Base-by-base conservation (phyloP, 2,329 filamentous ascomycete species). In the Triangularia verruculosa region DNA sequence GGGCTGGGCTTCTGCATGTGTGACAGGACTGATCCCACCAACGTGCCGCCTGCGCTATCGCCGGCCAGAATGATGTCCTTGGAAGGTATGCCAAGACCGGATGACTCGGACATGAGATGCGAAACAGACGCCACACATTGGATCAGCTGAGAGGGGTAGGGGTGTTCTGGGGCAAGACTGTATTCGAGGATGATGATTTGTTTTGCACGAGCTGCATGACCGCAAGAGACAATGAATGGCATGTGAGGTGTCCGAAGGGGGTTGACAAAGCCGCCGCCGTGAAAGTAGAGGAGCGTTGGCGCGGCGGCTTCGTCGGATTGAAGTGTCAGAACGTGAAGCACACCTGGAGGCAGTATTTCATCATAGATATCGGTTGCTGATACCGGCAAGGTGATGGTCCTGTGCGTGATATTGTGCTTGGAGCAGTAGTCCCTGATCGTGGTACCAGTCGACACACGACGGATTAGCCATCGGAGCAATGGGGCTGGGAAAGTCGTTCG, bases 191-290 rank as follows among this genome's bases (percentile, higher is more conserved):
- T 61, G 27, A 67, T 55, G 11, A 67, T 56, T 12, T 66, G 60
- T 8, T 57, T 24, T 0, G 69, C 69, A 1, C 43, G 28, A 47
- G 63, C 63, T 2, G 66, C 64, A 13, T 20, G 8, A 1, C 64
- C 67, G 25, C 64, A 64, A 7, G 22, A 15, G 13, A 68, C 54
- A 9, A 67, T 70, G 2, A 71, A 62, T 2, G 67, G 66, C 24
- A 70, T 61, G 57, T 71, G 70, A 0, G 65, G 68, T 0, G 52
- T 47, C 11, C 60, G 61, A 0, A 71, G 62, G 11, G 70, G 68
- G 30, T 68, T 65, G 15, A 68, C 64, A 47, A 67, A 72, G 20
- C 69, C 70, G 30, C 70, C 70, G 34, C 70, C 70, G 28, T 72
- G 69, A 24, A 69, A 59, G 53, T 72, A 72, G 1, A 70, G 15